These are phyloP conservation scores for Calonectria multiphialidica DNA, from an alignment of 2,329 filamentous ascomycete species.

Conservation along the genomic window DNA sequence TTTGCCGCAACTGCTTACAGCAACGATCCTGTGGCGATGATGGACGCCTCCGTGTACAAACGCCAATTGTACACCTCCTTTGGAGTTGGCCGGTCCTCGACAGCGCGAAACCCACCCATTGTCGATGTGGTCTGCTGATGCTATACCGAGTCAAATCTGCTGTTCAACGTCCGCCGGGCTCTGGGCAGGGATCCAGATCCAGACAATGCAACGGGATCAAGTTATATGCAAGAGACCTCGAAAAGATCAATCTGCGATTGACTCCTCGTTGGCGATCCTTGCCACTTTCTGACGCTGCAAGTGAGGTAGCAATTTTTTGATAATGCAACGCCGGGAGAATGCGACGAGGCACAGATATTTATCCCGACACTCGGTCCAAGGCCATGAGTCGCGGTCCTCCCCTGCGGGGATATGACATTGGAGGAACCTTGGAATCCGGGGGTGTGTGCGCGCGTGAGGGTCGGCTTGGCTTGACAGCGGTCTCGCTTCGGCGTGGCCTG, in stretches of 20 bases:
- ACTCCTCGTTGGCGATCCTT: constrained; percentile 17
- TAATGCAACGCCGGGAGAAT: constrained; percentile 18
- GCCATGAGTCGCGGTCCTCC: constrained; percentile 17
- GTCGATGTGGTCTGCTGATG: background rate
- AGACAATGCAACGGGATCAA: background rate
- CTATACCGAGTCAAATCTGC: background rate
- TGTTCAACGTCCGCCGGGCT: background rate
- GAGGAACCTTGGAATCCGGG: constrained; percentile 37
- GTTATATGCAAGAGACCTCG: background rate
- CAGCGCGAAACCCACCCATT: constrained; percentile 58
- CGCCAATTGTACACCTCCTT: constrained; percentile 67
- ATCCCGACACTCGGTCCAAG: constrained; percentile 26
- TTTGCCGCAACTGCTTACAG: constrained; percentile 45
- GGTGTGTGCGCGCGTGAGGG: constrained; percentile 11
- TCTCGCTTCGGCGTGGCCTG: constrained; percentile 2
- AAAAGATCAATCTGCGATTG: constrained; percentile 1
- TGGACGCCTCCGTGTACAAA: constrained; percentile 59
- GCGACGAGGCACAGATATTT: constrained; percentile 35
- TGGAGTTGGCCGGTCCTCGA: constrained; percentile 67
- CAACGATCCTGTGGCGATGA: constrained; percentile 61
- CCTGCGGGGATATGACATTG: constrained; percentile 18
- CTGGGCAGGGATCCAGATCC: background rate
- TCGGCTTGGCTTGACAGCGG: constrained; percentile 11
- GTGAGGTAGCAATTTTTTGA: constrained; percentile 1
- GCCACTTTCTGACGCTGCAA: constrained; percentile 12